Base-by-base conservation (phyloP, 257 asterid genomes). In the Nicotiana obtusifolia region DNA sequence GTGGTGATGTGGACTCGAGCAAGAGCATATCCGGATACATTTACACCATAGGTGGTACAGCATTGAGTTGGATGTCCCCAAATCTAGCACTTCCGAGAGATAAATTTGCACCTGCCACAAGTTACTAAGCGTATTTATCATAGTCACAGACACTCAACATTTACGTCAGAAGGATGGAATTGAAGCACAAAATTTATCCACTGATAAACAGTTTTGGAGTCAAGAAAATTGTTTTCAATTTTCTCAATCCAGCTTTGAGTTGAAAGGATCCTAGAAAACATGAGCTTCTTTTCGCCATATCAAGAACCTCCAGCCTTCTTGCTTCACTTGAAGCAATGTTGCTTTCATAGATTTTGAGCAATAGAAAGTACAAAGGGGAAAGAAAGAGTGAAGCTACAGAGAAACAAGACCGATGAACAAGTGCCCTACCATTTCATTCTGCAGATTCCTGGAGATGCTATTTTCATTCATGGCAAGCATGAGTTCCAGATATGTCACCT, bases 51-150 rank as follows among this genome's bases (percentile, higher is more conserved):
- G n/a, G n/a, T n/a, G n/a, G n/a, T n/a, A n/a, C n/a, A n/a, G n/a
- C n/a, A n/a, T n/a, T n/a, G n/a, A n/a, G n/a, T n/a, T n/a, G n/a
- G n/a, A n/a, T n/a, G n/a, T n/a, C n/a, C n/a, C n/a, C 92, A 97
- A 96, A 83, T 96, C 97, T 80, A 96, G 97, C 86, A 94, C 98
- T 86, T 96, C 98, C 0, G 98, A 94, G 64, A 94, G 91, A 87
- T 94, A 96, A 81, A 96, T 92, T 94, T 96, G 99, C 85, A 96
- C 95, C 99, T 95, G 83, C 77, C 80, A 90, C 49, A 65, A 78
- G 76, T 64, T 68, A 81, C 41, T 56, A 49, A 11, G 47, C 17
- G 20, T 15, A 44, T 82, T 49, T 33, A 30, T 60, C 53, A 57
- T 54, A 75, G 5, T 75, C 79, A 49, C 62, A 15, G 62, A 73